Conservation (phyloP, 441 rosid species). For the Aleurites moluccanus region DNA sequence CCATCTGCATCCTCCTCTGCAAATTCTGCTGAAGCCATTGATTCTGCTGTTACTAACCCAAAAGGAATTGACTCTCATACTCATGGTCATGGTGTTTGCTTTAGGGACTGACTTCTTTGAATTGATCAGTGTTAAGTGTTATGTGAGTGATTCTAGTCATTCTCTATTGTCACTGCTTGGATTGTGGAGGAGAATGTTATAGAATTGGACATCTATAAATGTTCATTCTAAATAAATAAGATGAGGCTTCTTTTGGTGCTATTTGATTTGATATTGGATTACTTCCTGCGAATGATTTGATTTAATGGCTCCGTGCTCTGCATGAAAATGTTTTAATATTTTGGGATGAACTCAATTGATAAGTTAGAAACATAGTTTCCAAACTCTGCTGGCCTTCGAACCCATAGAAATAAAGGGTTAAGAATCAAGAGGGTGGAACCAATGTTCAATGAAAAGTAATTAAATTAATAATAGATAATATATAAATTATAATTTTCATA, state of each 20-base stretch:
- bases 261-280: neutral
- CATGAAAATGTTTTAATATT: too few relatives aligned
- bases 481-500: too few relatives aligned
- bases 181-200: neutral
- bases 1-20: neutral
- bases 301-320: neutral
- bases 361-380: neutral
- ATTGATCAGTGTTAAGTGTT: neutral
- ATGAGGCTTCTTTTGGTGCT: neutral
- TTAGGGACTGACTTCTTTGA: neutral
- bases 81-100: constrained; percentile 1
- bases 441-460: too few relatives aligned
- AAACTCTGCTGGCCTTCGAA: too few relatives aligned
- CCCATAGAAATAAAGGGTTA: too few relatives aligned
- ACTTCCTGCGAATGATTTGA: neutral
- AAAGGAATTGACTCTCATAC: neutral
- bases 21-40: neutral
- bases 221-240: neutral
- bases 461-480: too few relatives aligned
- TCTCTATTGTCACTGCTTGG: neutral
- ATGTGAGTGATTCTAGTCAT: constrained; percentile 8
- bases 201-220: constrained; percentile 5
- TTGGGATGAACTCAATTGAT: too few relatives aligned
- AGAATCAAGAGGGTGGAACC: too few relatives aligned
- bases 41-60: neutral